Base-by-base conservation (phyloP, 495 filamentous ascomycete species). In the Cetradonia linearis region DNA sequence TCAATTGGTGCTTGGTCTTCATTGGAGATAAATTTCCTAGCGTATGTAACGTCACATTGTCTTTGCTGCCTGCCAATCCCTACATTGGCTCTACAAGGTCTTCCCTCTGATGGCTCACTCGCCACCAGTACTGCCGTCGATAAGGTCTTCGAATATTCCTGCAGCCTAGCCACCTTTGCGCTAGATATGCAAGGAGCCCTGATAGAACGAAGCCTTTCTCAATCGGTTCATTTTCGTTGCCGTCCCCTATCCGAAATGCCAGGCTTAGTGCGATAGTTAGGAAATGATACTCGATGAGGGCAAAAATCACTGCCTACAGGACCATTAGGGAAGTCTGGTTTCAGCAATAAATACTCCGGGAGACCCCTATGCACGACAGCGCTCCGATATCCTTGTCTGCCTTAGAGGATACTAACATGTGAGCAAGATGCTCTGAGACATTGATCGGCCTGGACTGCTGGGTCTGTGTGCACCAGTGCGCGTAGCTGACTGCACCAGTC, bases 161-260 rank as follows among this genome's bases (percentile, higher is more conserved):
- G 48, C 50, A 54, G 28, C 50, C 18, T 54, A 14, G 30, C 20
- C 50, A 54, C 30, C 9, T 11, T 54, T 34, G 50, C 50, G 33
- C n/a, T 54, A 54, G 28, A 53, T 34, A 54, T 54, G 30, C 28
- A 36, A 54, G 31, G 28, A 31, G 30, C 20, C 27, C 30, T 20
- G n/a, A 33, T 36, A 33, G 50, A 30, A 36, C 50, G 13, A 49
- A 27, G 16, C 28, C 16, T 38, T 9, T 1, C 36, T 38, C 9
- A 9, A 38, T 38, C 16, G 9, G 36, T 38, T 16, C 9, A 16
- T 10, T 38, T 38, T 16, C 16, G 36, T 38, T 38, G 36, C 36
- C 28, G 25, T 6, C 5, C 18, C 13, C 27, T 14, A 18, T 30
- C 47, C 47, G 47, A 49, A 49, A 30, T 14, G 13, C 46, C 2